These are phyloP conservation scores for Diaporthe ampelina DNA, from an alignment of 2,329 filamentous ascomycete genomes.

Conservation along the genomic window DNA sequence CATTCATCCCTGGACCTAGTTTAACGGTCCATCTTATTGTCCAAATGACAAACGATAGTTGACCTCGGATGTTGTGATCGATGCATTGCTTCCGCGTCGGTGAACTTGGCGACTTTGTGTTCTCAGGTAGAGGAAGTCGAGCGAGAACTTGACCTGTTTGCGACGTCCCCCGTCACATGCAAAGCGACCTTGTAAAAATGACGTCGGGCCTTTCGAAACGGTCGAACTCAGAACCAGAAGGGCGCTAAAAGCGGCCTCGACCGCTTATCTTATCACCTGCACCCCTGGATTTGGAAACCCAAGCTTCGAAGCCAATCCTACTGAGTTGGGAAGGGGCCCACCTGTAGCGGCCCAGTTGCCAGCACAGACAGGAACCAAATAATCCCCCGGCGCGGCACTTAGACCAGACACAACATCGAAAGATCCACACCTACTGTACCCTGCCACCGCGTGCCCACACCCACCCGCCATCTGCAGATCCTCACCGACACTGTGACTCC, in stretches of 20 bases:
- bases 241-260: conserved; percentile 5
- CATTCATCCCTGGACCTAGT: background rate
- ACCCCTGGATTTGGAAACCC: background rate
- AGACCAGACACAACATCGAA: background rate
- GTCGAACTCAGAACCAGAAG: conserved; percentile 1
- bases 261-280: conserved; percentile 10
- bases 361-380: conserved; percentile 32
- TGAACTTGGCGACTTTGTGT: background rate
- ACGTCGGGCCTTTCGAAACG: conserved; percentile 25
- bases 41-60: background rate
- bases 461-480: conserved; percentile 19
- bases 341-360: conserved; percentile 9
- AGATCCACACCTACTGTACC: conserved; percentile 7
- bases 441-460: background rate
- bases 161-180: conserved; percentile 27
- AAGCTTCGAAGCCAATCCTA: conserved; percentile 9
- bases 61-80: background rate
- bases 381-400: conserved; percentile 11
- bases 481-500: conserved; percentile 31
- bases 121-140: background rate
- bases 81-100: background rate
- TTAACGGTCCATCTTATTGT: background rate
- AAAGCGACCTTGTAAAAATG: conserved; percentile 4
- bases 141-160: background rate
- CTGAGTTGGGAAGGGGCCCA: conserved; percentile 12